phyloP scores from a whole-genome alignment of 805 yeast genomes.

The Kodamaea fukazawae region DNA sequence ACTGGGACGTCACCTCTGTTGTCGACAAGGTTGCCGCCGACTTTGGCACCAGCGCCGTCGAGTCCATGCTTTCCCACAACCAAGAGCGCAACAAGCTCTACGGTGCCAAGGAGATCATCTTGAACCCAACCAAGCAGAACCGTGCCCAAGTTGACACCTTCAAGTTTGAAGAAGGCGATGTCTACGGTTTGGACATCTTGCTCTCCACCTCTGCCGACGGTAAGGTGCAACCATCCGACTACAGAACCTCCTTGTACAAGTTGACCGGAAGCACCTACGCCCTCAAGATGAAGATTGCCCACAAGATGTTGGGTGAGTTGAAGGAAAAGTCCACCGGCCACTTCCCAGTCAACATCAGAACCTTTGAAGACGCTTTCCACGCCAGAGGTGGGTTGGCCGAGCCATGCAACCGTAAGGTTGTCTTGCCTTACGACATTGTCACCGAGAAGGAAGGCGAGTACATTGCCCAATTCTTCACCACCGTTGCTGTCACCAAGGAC shows the following conservation, averaged over 20 bases:
- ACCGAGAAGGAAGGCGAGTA: constrained; percentile 64
- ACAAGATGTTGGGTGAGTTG: constrained; percentile 61
- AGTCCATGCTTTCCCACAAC: constrained; percentile 75
- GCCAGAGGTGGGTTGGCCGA: constrained; percentile 74
- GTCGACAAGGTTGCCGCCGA: constrained; percentile 61
- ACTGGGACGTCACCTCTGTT: constrained; percentile 70
- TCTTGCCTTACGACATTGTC: constrained; percentile 65
- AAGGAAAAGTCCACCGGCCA: constrained; percentile 58
- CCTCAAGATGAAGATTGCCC: constrained; percentile 69
- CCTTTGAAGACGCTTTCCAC: constrained; percentile 65
- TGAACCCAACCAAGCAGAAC: constrained; percentile 71
- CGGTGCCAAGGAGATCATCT: constrained; percentile 72
- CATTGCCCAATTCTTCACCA: constrained; percentile 71
- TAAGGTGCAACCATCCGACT: constrained; percentile 57
- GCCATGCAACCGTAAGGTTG: constrained; percentile 63
- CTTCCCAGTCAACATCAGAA: constrained; percentile 68
- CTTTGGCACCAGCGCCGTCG: constrained; percentile 60
- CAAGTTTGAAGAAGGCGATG: constrained; percentile 72
- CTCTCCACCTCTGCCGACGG: constrained; percentile 64
- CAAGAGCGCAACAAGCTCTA: constrained; percentile 64
- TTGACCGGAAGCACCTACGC: constrained; percentile 66
- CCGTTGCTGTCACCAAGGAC: constrained; percentile 70
- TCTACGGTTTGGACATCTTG: constrained; percentile 71
- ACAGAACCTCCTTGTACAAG: constrained; percentile 68
- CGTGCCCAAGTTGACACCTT: constrained; percentile 58